Base-by-base conservation (phyloP, 352 stramenopile species). In the Globisporangium nunn region DNA sequence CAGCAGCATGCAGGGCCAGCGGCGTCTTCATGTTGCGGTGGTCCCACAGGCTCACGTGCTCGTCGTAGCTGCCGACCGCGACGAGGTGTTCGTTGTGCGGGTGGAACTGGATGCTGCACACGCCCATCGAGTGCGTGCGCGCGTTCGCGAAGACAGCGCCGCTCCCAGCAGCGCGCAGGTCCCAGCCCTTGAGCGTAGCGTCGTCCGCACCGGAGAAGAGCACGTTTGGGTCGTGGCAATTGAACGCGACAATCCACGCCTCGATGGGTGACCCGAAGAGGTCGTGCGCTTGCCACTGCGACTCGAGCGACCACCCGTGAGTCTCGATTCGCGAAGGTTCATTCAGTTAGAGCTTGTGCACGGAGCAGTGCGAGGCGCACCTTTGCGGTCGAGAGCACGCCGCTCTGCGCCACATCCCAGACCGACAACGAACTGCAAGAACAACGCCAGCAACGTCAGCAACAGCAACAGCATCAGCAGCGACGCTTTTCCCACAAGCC, bases 31-130 rank as follows among this genome's bases (percentile, higher is more conserved):
- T 89, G 49, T 66, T 72, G 51, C 85, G 82, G 28, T 69, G 58
- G 58, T 94, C 85, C 85, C 85, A 94, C 49, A 91, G 64, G 54
- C 72, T 86, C 40, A 93, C 64, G 50, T 80, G 64, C 58, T 93
- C 82, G 61, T 94, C 85, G 68, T 93, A 94, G 74, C 85, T 94
- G 43, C 85, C 85, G 11, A 93, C 77, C 6, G 78, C 85, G 54
- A 92, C 70, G 29, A 91, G 59, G 15, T 70, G 60, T 51, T 80
- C 69, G 49, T 87, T 52, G 40, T 86, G 60, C 55, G 81, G 82
- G 52, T 94, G 82, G 47, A 81, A 91, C 64, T 94, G 85, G 58
- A 94, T 87, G 67, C 78, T 88, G 67, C 85, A 94, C 30, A 94
- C 81, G 44, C 85, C 85, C 82, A 92, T 93, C 1, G 72, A 76